Evolutionary conservation across 179 eudicot genomes (phyloP), one percentile per base, ranked within the genome.

Genomic region (Silene coronaria): DNA sequence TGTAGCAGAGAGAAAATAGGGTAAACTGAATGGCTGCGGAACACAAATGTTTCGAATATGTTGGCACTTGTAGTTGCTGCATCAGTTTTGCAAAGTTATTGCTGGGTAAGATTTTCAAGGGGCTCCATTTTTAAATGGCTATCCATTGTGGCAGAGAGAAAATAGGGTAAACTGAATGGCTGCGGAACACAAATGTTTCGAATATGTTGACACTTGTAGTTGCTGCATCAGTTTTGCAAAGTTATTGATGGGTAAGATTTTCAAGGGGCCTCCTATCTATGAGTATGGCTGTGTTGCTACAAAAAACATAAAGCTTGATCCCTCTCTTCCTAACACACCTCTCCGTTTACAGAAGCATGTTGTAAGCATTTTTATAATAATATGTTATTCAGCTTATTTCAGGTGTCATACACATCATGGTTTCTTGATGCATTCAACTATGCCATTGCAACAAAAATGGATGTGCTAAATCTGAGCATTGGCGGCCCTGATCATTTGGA

Each of bases 341-440:
- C 66, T 78, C 75, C 42, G 45, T 70, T 75, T 73, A 75, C 71
- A 34, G 69, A 28, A 27, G 73, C 71, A 77, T 59, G 58, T 9
- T 78, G 73, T 72, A 86, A 78, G 73, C 84, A 85, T 85, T 85
- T 80, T 83, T 87, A 84, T 92, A 88, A 94, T 89, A 90, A 92
- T 87, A 83, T 85, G 87, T 81, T 88, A 59, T 89, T 94, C 98
- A 94, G 97, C 95, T 90, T 83, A 84, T 88, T 94, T 89, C 97
- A 94, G 98, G 96, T 94, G 75, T 94, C 98, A 74, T 94, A 92
- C 85, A 94, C 98, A 28, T 94, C 98, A 74, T 94, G 98, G 98
- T 94, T 94, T 86, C 97, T 94, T 84, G 98, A 94, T 83, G 98
- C 98, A 30, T 94, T 94, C 85, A 94, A 94, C 79, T 94, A 92